phyloP scores from a whole-genome alignment of 768 basidiomycete species.

The Leccinum sublutescens region DNA sequence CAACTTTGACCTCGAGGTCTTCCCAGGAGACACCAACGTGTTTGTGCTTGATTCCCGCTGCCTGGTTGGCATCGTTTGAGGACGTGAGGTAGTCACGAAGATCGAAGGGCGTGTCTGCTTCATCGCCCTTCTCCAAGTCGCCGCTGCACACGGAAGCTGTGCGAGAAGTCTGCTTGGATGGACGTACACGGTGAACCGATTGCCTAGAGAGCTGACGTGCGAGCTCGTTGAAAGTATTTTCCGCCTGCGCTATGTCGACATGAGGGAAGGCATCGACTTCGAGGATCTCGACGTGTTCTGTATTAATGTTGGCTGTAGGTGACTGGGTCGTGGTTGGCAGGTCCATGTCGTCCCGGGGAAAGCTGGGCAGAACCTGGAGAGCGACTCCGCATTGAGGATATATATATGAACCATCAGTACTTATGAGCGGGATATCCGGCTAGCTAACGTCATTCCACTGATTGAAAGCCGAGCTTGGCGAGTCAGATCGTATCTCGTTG shows the following conservation, averaged over 20 bases:
- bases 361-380: neutral
- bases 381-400: neutral
- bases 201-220: constrained; percentile 36
- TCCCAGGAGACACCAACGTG: constrained; percentile 78
- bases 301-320: neutral
- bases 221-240: constrained; percentile 55
- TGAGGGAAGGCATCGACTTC: constrained; percentile 30
- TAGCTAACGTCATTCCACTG: neutral
- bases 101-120: constrained; percentile 45
- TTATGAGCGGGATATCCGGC: neutral
- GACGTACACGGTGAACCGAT: constrained; percentile 2
- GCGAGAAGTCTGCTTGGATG: constrained; percentile 20
- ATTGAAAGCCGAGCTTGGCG: neutral
- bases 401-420: constrained; percentile 9
- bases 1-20: constrained; percentile 58
- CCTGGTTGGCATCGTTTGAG: constrained; percentile 63
- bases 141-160: constrained; percentile 28
- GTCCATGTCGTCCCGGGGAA: constrained; percentile 7
- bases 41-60: constrained; percentile 68
- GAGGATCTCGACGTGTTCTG: constrained; percentile 19
- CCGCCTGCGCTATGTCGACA: constrained; percentile 51
- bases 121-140: constrained; percentile 43
- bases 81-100: constrained; percentile 66
- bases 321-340: neutral
- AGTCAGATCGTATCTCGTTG: neutral